phyloP scores from a whole-genome alignment of 768 basidiomycete species.

The Mycena galopus region DNA sequence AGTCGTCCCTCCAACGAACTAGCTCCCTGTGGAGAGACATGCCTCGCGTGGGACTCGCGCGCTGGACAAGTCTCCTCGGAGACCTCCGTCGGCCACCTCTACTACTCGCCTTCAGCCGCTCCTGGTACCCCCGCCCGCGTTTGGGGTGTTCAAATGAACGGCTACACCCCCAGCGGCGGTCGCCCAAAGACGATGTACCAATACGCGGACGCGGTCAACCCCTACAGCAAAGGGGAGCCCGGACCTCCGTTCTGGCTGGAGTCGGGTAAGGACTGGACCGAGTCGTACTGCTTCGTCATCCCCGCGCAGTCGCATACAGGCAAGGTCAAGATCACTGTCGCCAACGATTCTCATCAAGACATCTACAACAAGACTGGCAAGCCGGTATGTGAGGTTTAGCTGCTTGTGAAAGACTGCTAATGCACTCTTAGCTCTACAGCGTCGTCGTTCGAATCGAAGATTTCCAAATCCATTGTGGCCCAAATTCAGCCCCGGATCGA shows the following conservation, averaged over 20 bases:
- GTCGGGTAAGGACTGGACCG: slow-evolving; percentile 15
- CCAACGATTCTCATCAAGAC: not conserved
- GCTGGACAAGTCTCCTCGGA: not conserved
- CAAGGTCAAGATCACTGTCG: slow-evolving; percentile 18
- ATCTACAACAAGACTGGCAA: no score
- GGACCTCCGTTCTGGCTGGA: slow-evolving; percentile 14
- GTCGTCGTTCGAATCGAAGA: slow-evolving; percentile 8
- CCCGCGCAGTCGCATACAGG: not conserved
- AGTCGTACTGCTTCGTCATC: slow-evolving; percentile 12
- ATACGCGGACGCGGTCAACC: slow-evolving; percentile 8
- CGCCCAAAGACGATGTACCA: slow-evolving; percentile 19
- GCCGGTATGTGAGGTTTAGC: slow-evolving; percentile 10
- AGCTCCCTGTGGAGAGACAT: slow-evolving; percentile 1
- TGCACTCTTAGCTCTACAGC: slow-evolving; percentile 9
- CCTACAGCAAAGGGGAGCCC: not conserved
- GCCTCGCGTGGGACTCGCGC: slow-evolving; percentile 5
- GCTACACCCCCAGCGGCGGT: slow-evolving; percentile 15
- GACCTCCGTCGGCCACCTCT: slow-evolving; percentile 15
- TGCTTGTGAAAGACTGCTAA: slow-evolving; percentile 1
- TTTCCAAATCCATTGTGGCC: no score
- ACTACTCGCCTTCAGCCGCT: slow-evolving; percentile 8
- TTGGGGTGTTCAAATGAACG: slow-evolving; percentile 16
- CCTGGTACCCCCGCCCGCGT: not conserved
- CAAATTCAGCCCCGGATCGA: no score
- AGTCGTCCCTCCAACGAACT: slow-evolving; percentile 9